Base-by-base conservation (phyloP, 1,284 basidiomycete genomes). In the Cutaneotrichosporon mucoides region DNA sequence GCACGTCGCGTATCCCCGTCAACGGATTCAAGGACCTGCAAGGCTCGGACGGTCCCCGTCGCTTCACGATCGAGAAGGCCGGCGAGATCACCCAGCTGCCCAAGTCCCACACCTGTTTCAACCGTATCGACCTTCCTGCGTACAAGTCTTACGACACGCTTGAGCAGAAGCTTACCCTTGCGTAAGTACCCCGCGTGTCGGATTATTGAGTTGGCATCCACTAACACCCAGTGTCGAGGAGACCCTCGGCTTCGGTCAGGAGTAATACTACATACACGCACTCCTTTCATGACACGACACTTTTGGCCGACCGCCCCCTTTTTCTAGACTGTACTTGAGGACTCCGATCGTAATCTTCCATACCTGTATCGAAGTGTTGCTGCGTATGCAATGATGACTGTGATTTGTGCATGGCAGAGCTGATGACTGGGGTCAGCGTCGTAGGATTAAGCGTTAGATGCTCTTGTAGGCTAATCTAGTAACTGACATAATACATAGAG, bases 21-120 rank as follows among this genome's bases (percentile, higher is more conserved):
- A 97, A 97, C 77, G 96, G 96, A 1, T 99, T 99, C 84, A 98
- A 98, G 79, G 96, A 99, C 72, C 81, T 99, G 35, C 95, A 98
- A 79, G 95, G 95, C 6, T 94, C 91, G 1, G 95, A 99, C 76
- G 95, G 95, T 1, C 95, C 96, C 5, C 82, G 92, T 55, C 82
- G 92, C 61, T 96, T 96, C 79, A 96, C 92, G 12, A 95, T 97
- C 66, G 93, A 96, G 79, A 96, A 95, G 79, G 89, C 88, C 50
- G 92, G 92, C n/a, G 91, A 95, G 76, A 88, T 91, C 37, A 86
- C 85, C 45, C 90, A 92, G 66, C 78, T 95, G 62, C 93, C 92
- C 6, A 88, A 92, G 79, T 88, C 86, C 68, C 81, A 82, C 65
- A 95, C 92, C 0, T 95, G 93, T 76, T 93, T 94, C 82, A 94